Conservation (phyloP, 163 green algal genomes). For the Smithsoniella earleae region DNA sequence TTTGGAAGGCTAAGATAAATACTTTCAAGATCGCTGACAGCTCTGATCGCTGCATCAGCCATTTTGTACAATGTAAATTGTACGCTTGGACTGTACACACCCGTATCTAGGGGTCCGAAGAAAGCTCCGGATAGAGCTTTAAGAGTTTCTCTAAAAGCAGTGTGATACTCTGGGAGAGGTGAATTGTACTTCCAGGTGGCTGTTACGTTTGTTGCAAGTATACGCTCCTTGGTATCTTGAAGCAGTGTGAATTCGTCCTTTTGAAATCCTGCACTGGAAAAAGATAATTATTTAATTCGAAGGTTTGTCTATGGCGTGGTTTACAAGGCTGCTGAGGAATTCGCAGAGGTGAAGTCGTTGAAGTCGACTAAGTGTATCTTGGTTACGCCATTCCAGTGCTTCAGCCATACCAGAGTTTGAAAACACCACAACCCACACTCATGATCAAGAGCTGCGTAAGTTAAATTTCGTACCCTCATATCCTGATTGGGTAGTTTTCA, state of each 20-base stretch:
- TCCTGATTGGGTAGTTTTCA: slow-evolving; percentile 91
- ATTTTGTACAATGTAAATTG: slow-evolving; percentile 92
- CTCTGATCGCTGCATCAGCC: slow-evolving; percentile 48
- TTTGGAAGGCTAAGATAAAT: slow-evolving; percentile 94
- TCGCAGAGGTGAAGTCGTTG: background rate
- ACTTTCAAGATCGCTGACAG: slow-evolving; percentile 47
- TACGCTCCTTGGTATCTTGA: slow-evolving; percentile 71
- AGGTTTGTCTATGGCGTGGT: too few species aligned
- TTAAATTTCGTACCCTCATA: slow-evolving; percentile 63
- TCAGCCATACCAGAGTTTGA: too few species aligned
- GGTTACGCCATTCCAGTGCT: too few species aligned
- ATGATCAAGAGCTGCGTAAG: background rate
- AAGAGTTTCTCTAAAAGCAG: slow-evolving; percentile 41
- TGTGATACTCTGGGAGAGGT: slow-evolving; percentile 49
- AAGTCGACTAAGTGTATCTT: background rate
- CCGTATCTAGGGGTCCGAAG: slow-evolving; percentile 65
- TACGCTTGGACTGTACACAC: slow-evolving; percentile 84
- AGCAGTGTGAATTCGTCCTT: slow-evolving; percentile 82
- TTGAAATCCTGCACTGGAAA: slow-evolving; percentile 47
- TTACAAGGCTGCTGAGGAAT: background rate
- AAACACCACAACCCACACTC: background rate
- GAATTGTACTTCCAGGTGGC: slow-evolving; percentile 71
- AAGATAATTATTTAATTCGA: too few species aligned
- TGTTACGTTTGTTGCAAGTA: slow-evolving; percentile 78
- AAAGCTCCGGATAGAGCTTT: slow-evolving; percentile 53